Percentiles rank a stretch among this genome's conserved stretches.
Conservation (phyloP, 176 grass and related monocot genomes). For the Sorghum bicolor region Sorghum_bicolor_NCBIv3 NC_012876.2:63936501-63937000, state of each 20-base stretch:
- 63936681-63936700: neutral
- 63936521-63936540: neutral
- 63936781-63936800: conserved; percentile 21
- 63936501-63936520: neutral
- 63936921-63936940: conserved; percentile 6
- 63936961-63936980: conserved; percentile 31
- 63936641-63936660: neutral
- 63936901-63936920: conserved; percentile 28
- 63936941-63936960: conserved; percentile 28
- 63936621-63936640: neutral
- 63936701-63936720: neutral
- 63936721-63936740: conserved; percentile 10
- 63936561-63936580: conserved; percentile 39
- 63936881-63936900: conserved; percentile 41
- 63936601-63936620: neutral
- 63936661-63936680: neutral
- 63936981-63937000: conserved; percentile 51
- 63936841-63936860: conserved; percentile 23
- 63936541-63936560: neutral
- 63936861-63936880: conserved; percentile 27
- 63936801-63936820: conserved; percentile 38
- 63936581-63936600: conserved; percentile 27
- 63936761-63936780: conserved; percentile 35
- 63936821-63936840: conserved; percentile 74
- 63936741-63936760: conserved; percentile 47